Base-by-base conservation (phyloP, 371 early-diverging fungal genomes). In the Apophysomyces variabilis region DNA sequence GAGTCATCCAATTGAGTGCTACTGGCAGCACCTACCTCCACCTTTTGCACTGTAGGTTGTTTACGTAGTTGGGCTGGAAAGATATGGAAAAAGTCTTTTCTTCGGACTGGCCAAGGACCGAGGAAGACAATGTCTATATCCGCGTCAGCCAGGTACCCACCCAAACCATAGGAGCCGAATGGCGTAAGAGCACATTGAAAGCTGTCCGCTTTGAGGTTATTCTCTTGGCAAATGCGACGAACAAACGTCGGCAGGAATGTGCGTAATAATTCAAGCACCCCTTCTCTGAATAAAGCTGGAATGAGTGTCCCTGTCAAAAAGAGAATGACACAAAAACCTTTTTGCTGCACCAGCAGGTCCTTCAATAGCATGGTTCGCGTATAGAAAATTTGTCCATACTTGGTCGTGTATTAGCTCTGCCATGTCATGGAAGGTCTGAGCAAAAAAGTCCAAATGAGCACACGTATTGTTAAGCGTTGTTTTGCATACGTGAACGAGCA, bases 131-230 rank as follows among this genome's bases (percentile, higher is more conserved):
- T 38, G 38, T 81, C 82, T 47, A 81, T 81, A 39, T 81, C 82
- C 3, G 75, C 71, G 8, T 61, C 58, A 21, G 61, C 58, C 1
- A 69, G 58, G 57, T 81, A 70, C 3, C 73, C 77, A 7, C 75
- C 75, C n/a, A 81, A 36, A 0, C 66, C 77, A 64, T 72, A 78
- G 4, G 82, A 81, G 1, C 82, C 82, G 70, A 81, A 81, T 0
- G 77, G 75, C 6, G 58, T 38, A 3, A 81, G 26, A 37, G 65
- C 43, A 62, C 75, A 76, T 11, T 60, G 45, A 36, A 69, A 60
- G 32, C 60, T 60, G 45, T 41, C 60, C 13, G 32, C 7, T n/a
- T 46, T 41, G 11, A 64, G 5, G 35, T 44, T 43, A 13, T 62
- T 16, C 45, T 69, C 69, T 32, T 38, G n/a, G 4, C 38, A 32